A percentile compares a stretch with the other conserved stretches of the same genome.
Evolutionary conservation across 768 basidiomycete genomes (phyloP).

Genomic region (Tylopilus sp.): DNA sequence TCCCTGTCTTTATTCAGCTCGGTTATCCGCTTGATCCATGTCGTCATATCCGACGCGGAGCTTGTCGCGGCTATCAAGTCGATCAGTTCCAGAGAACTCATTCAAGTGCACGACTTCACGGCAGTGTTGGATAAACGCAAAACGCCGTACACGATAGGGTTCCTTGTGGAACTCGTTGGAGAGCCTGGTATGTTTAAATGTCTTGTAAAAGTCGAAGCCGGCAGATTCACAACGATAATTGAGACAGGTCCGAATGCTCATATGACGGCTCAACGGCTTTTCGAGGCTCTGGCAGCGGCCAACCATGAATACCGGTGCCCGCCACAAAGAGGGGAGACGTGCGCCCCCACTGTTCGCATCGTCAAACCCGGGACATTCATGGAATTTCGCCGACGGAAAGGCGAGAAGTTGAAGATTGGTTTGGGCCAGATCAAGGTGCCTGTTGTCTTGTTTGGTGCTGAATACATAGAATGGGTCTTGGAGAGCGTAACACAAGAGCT

Average conservation of each 20-base stretch:
- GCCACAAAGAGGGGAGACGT: background rate
- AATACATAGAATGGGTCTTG: conserved; percentile 7
- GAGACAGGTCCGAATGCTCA: background rate
- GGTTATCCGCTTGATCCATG: conserved; percentile 2
- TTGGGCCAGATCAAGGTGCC: conserved; percentile 16
- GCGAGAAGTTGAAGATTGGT: conserved; percentile 7
- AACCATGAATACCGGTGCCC: conserved; percentile 1
- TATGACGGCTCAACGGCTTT: background rate
- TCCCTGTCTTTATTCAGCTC: background rate
- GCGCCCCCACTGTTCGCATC: conserved; percentile 10
- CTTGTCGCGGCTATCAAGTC: conserved; percentile 1
- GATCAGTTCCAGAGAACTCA: conserved; percentile 3
- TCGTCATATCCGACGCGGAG: conserved; percentile 1
- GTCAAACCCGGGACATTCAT: conserved; percentile 12
- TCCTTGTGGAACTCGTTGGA: conserved; percentile 11
- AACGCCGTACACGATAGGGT: conserved; percentile 8
- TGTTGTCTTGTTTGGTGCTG: conserved; percentile 3
- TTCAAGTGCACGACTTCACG: conserved; percentile 11
- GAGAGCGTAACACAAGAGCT: conserved; percentile 8
- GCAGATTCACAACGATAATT: too few species aligned
- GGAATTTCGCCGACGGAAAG: conserved; percentile 10
- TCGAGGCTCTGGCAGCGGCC: conserved; percentile 2
- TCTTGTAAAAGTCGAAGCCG: background rate
- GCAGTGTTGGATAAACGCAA: conserved; percentile 8
- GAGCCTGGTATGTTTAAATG: background rate